Conservation (phyloP, 208 protist genomes). For the Trypanosoma grayi region DNA sequence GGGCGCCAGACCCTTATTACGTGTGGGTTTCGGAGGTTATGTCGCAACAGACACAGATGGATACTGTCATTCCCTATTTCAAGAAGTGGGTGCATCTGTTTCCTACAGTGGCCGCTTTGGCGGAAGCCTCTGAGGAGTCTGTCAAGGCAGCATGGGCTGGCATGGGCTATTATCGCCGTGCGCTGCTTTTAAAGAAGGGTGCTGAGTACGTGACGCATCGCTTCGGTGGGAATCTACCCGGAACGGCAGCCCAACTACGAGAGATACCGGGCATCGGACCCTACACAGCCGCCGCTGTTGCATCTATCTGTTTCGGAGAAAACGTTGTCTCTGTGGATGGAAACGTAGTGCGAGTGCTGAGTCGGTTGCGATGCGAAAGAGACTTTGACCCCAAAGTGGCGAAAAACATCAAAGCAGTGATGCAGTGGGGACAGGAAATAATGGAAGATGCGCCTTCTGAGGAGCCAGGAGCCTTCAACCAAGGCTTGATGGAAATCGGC, state of each 20-base stretch:
- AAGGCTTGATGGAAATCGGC: constrained; percentile 95
- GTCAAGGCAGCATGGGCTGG: constrained; percentile 89
- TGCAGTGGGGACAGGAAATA: constrained; percentile 52
- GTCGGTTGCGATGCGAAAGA: constrained; percentile 67
- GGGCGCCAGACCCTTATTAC: constrained; percentile 68
- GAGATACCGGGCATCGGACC: constrained; percentile 89
- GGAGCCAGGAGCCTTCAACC: constrained; percentile 74
- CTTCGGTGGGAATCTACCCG: constrained; percentile 36
- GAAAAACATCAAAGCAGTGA: constrained; percentile 52
- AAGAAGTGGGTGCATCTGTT: constrained; percentile 85
- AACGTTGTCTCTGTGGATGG: constrained; percentile 84
- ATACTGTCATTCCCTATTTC: constrained; percentile 91
- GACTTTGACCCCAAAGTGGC: constrained; percentile 76
- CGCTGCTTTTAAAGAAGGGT: constrained; percentile 79
- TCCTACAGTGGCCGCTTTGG: constrained; percentile 74
- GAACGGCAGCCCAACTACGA: constrained; percentile 42
- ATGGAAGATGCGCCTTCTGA: constrained; percentile 37
- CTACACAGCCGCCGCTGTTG: constrained; percentile 93
- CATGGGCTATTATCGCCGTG: constrained; percentile 94
- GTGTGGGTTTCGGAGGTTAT: constrained; percentile 96
- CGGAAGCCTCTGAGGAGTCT: constrained; percentile 75
- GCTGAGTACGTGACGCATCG: constrained; percentile 76
- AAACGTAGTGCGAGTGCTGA: constrained; percentile 92
- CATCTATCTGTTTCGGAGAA: constrained; percentile 86
- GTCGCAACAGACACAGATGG: constrained; percentile 94